A percentile compares a stretch with the other conserved stretches of the same genome.
Evolutionary conservation across 2,329 filamentous ascomycete species (phyloP).

Genomic region (Paramyrothecium sp.): DNA sequence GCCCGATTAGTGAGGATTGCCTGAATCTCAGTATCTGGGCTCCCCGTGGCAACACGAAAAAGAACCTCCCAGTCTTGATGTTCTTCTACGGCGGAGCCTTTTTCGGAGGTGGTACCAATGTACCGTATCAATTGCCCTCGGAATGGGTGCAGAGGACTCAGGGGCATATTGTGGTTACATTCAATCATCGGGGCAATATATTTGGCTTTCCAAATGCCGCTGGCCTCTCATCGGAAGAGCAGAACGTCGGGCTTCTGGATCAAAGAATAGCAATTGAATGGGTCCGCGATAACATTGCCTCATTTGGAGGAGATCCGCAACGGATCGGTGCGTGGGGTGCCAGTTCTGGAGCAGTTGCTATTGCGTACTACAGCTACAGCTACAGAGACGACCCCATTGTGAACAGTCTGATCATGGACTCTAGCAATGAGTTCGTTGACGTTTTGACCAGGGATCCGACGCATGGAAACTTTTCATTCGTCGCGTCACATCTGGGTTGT

Average conservation of each 20-base stretch:
- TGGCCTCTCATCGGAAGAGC: not conserved
- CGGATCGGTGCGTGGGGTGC: constrained; percentile 44
- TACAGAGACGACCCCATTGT: constrained; percentile 41
- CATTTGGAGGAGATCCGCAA: constrained; percentile 45
- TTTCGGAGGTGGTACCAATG: not conserved
- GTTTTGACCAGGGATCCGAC: not conserved
- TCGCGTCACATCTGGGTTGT: not conserved
- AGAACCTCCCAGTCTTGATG: not conserved
- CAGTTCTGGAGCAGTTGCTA: constrained; percentile 39
- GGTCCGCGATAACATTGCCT: constrained; percentile 45
- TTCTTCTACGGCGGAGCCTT: constrained; percentile 3
- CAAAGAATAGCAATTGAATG: constrained; percentile 51
- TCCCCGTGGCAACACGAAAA: not conserved
- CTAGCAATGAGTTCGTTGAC: constrained; percentile 21
- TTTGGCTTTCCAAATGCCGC: constrained; percentile 1
- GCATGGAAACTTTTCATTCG: not conserved
- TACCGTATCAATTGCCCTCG: not conserved
- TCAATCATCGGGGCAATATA: constrained; percentile 1
- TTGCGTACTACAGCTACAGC: constrained; percentile 38
- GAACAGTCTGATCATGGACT: constrained; percentile 34
- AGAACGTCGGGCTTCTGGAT: constrained; percentile 48
- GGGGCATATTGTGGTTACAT: not conserved
- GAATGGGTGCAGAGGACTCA: not conserved
- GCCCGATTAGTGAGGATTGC: constrained; percentile 1
- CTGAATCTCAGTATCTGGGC: constrained; percentile 1